Conservation (phyloP, 2,329 filamentous ascomycete genomes). For the Emergomyces africanus region DNA sequence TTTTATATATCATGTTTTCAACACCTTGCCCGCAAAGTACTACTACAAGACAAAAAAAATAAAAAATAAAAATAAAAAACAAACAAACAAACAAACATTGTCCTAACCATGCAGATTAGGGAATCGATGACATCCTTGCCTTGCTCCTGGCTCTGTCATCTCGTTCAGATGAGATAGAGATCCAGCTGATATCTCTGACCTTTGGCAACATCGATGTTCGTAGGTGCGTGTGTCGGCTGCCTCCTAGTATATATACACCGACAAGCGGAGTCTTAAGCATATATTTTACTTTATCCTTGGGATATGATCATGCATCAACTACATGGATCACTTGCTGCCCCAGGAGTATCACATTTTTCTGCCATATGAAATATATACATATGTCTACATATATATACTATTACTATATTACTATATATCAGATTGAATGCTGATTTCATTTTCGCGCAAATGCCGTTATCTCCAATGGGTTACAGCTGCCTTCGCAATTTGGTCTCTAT, state of each 20-base stretch:
- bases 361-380: not conserved
- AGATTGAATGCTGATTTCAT: not conserved
- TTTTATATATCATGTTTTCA: not conserved
- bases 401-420: not conserved
- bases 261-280: not conserved
- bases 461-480: conserved; percentile 43
- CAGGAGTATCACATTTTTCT: not conserved
- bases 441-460: not conserved
- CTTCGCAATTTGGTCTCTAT: conserved; percentile 78
- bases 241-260: not conserved
- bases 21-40: not conserved
- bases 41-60: too few relatives aligned
- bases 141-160: conserved; percentile 77
- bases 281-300: not conserved
- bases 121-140: conserved; percentile 83
- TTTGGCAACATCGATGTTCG: conserved; percentile 88
- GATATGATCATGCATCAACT: not conserved
- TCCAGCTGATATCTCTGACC: conserved; percentile 75
- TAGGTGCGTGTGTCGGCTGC: conserved; percentile 40
- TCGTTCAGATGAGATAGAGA: conserved; percentile 69
- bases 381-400: not conserved
- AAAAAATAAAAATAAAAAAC: not conserved
- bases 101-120: conserved; percentile 25
- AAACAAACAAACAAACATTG: not conserved
- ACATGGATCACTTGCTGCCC: too few relatives aligned